A percentile compares a stretch with the other conserved stretches of the same genome.
Conservation (phyloP, 306 rosid species). For the Sicyos edulis region DNA sequence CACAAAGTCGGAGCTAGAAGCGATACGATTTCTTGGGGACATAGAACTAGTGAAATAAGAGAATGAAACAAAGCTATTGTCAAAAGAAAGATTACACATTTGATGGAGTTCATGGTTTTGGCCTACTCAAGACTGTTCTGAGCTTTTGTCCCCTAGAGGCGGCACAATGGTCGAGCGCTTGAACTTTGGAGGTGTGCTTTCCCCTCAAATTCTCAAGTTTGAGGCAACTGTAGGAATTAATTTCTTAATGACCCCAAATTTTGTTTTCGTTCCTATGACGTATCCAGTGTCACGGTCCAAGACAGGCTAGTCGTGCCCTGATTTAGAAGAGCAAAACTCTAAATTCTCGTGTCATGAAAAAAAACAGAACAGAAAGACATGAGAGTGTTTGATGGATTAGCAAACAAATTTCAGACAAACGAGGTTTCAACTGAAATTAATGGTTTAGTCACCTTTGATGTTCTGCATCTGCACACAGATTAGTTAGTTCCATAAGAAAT, state of each 20-base stretch:
- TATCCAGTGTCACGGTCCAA: too few species aligned
- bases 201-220: too few species aligned
- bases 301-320: too few species aligned
- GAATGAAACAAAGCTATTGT: neutral
- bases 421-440: neutral
- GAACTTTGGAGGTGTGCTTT: too few species aligned
- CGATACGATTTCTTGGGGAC: neutral
- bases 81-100: neutral
- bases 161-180: too few species aligned
- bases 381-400: neutral
- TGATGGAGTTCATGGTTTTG: conserved; percentile 9
- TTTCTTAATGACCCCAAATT: too few species aligned
- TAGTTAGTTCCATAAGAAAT: neutral
- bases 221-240: too few species aligned
- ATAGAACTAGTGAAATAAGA: neutral
- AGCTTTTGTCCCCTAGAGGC: neutral
- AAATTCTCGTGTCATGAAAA: neutral
- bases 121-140: neutral
- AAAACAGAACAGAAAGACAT: neutral
- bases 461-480: neutral
- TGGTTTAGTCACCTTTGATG: neutral
- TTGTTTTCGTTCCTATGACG: too few species aligned
- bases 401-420: conserved; percentile 5
- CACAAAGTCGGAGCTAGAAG: neutral
- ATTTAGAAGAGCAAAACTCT: too few species aligned